These are phyloP conservation scores for Phytophthora pinifolia DNA, from an alignment of 352 stramenopile species.

Conservation along the genomic window DNA sequence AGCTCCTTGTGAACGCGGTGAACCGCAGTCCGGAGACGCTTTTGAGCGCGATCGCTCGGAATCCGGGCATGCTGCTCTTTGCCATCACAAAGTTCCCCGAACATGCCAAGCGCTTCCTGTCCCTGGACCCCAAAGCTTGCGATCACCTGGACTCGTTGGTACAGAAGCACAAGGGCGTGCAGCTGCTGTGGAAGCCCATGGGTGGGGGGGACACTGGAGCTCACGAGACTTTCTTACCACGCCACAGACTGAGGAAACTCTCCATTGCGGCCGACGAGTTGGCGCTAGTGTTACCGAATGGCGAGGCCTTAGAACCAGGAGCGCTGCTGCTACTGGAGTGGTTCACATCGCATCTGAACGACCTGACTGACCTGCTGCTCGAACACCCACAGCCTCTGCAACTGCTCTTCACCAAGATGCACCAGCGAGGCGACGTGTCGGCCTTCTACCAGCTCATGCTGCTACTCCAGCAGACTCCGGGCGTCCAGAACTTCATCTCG, in stretches of 20 bases:
- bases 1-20: slow-evolving; percentile 57
- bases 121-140: slow-evolving; percentile 53
- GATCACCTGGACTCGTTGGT: slow-evolving; percentile 55
- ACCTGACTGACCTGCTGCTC: slow-evolving; percentile 56
- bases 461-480: slow-evolving; percentile 52
- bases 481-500: slow-evolving; percentile 62
- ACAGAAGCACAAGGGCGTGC: slow-evolving; percentile 53
- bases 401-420: slow-evolving; percentile 65
- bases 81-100: slow-evolving; percentile 68
- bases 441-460: slow-evolving; percentile 71
- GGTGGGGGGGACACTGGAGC: slow-evolving; percentile 1
- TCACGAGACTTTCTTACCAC: slow-evolving; percentile 11
- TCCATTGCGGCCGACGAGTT: slow-evolving; percentile 22
- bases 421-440: slow-evolving; percentile 44
- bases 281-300: slow-evolving; percentile 10
- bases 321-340: slow-evolving; percentile 48
- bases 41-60: slow-evolving; percentile 54
- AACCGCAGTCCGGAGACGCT: slow-evolving; percentile 70
- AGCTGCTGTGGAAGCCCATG: slow-evolving; percentile 55
- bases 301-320: slow-evolving; percentile 21
- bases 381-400: slow-evolving; percentile 58
- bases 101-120: slow-evolving; percentile 66
- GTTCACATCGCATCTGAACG: slow-evolving; percentile 53
- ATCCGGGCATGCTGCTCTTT: slow-evolving; percentile 73
- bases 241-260: slow-evolving; percentile 9